Evolutionary conservation across 2,329 filamentous ascomycete species (phyloP), one percentile per base, ranked within the genome.

Genomic region (Aspergillus pseudoterreus): DNA sequence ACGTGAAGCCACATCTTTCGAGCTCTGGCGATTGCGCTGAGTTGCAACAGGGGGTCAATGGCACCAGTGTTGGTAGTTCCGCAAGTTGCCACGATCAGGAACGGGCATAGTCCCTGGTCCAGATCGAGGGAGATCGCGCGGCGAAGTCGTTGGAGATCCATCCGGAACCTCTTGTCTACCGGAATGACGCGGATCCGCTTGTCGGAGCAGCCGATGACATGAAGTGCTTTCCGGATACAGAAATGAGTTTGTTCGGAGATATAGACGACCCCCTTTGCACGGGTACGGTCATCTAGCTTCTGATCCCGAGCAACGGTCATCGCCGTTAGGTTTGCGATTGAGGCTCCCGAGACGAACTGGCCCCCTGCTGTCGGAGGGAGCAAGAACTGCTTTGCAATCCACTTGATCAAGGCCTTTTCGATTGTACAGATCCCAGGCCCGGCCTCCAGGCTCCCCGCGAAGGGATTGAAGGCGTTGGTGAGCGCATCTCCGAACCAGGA

Each of bases 1-100:
- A 64, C 54, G 21, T 63, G 61, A 4, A 64, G 22, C 60, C 61
- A 64, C 38, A 64, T 15, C 2, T 41, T 39, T 6, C 57, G 4
- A 11, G 43, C 30, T 5, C 39, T 11, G 0, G 50, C 53, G n/a
- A 61, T 46, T 9, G 46, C 45, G 3, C 48, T 49, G 4, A 60
- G 48, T 4, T 41, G 47, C 11, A 50, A 10, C 10, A 64, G 43
- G 0, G 57, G 57, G 49, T 64, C 61, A 43, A 64, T 55, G 38
- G 50, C 49, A 1, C 58, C 58, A 0, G 58, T 60, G 24, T 50
- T 56, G 9, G 56, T 62, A 2, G 53, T 57, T 6, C 59, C 59
- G 15, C 52, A 55, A n/a, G 44, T 62, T 0, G 52, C 55, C 10
- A 60, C 48, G 17, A 62, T 39, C 3, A 57, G 22, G 24, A 60